Percentiles rank a stretch among this genome's conserved stretches.
phyloP scores from a whole-genome alignment of 1,139 yeast species.

The Candida gigantensis region DNA sequence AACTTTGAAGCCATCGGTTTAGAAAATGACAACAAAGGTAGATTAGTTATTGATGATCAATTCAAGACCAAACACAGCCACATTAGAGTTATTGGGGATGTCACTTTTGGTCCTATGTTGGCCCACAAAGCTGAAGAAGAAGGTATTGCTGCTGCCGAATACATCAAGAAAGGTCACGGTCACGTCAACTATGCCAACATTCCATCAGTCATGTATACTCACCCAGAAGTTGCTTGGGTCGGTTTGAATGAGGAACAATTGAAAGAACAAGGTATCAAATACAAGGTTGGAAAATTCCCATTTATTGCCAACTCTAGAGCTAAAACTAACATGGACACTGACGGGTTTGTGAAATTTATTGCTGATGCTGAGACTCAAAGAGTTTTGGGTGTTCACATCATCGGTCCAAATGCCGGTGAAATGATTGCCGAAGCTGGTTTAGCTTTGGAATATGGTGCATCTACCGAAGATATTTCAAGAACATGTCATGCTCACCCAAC shows the following conservation, averaged over 20 bases:
- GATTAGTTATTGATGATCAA: conserved; percentile 91
- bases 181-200: conserved; percentile 98
- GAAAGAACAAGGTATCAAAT: conserved; percentile 89
- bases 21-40: conserved; percentile 88
- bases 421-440: conserved; percentile 99
- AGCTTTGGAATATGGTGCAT: conserved; percentile 98
- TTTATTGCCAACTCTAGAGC: conserved; percentile 99
- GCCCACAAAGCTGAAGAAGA: conserved; percentile 99
- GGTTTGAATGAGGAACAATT: conserved; percentile 96
- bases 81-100: conserved; percentile 97
- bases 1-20: conserved; percentile 86
- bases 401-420: conserved; percentile 99
- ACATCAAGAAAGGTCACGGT: conserved; percentile 90
- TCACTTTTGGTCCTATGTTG: conserved; percentile 97
- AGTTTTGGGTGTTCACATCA: conserved; percentile 93
- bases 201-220: conserved; percentile 98
- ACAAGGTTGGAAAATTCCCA: conserved; percentile 97
- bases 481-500: conserved; percentile 99
- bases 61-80: conserved; percentile 90
- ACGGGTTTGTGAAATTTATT: conserved; percentile 93
- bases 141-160: conserved; percentile 98
- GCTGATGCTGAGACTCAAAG: conserved; percentile 98
- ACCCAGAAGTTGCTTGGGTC: conserved; percentile 99
- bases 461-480: conserved; percentile 96
- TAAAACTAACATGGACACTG: conserved; percentile 95